Evolutionary conservation across 2,329 filamentous ascomycete species (phyloP).

Genomic region (Colletotrichum plurivorum): DNA sequence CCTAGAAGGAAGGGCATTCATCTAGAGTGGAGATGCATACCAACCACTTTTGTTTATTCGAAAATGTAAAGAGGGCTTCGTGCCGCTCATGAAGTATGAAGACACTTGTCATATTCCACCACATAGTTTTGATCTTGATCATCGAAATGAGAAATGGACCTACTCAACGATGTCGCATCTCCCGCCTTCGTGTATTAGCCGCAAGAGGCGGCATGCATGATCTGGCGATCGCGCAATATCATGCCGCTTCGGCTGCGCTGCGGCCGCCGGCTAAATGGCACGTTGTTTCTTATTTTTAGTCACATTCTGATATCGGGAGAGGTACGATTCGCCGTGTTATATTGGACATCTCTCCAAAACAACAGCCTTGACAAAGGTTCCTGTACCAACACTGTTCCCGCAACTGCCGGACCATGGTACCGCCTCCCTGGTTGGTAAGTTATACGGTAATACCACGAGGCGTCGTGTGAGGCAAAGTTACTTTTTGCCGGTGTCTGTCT

Average conservation of each 20-base stretch:
- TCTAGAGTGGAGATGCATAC: conserved; percentile 21
- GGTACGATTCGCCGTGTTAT: too few species aligned
- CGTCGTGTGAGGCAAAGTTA: too few species aligned
- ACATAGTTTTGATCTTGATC: conserved; percentile 14
- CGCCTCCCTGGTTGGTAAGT: too few species aligned
- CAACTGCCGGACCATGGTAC: too few species aligned
- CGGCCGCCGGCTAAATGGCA: conserved; percentile 19
- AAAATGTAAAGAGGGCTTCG: conserved; percentile 17
- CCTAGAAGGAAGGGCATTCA: background rate
- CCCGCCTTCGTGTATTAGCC: background rate
- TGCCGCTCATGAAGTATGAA: conserved; percentile 29
- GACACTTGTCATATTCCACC: conserved; percentile 9
- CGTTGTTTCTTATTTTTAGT: background rate
- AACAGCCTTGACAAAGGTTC: too few species aligned
- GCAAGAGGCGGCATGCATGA: background rate
- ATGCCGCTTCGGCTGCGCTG: background rate
- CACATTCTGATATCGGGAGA: background rate
- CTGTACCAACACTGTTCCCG: too few species aligned
- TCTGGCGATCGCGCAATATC: background rate
- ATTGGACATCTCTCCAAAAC: too few species aligned
- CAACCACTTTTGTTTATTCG: background rate
- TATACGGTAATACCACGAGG: too few species aligned
- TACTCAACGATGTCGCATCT: background rate
- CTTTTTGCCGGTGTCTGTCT: too few species aligned
- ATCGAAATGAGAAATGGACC: background rate